Conservation (phyloP, 305 asterid species). For the Solanum hybrid region DNA sequence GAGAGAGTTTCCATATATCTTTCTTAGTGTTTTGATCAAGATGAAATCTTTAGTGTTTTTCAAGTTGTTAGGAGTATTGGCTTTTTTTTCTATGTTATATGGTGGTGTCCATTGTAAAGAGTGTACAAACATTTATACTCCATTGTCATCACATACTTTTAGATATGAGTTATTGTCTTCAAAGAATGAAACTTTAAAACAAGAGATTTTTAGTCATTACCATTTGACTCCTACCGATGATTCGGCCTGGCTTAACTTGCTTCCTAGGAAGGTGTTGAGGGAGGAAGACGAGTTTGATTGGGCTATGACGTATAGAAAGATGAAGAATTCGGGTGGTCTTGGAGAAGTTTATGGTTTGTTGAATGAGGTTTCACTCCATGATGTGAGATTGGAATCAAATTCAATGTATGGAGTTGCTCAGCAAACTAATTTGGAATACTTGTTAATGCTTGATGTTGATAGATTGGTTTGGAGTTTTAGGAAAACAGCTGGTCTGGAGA, state of each 20-base stretch:
- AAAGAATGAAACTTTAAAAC: conserved; percentile 46
- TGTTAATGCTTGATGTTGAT: conserved; percentile 70
- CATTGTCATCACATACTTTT: conserved; percentile 53
- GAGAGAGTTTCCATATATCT: neutral
- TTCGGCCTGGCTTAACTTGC: conserved; percentile 54
- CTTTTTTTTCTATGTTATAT: conserved; percentile 8
- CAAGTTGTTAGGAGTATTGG: conserved; percentile 1
- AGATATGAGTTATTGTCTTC: conserved; percentile 50
- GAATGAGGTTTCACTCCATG: conserved; percentile 44
- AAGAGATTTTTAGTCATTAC: conserved; percentile 49
- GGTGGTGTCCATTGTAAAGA: conserved; percentile 29
- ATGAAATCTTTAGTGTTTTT: conserved; percentile 25
- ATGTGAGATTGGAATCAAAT: conserved; percentile 54
- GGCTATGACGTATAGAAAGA: conserved; percentile 44
- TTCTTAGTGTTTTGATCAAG: neutral
- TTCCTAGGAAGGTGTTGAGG: conserved; percentile 60
- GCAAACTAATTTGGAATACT: conserved; percentile 69
- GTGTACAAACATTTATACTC: conserved; percentile 49
- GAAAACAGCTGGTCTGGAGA: conserved; percentile 57
- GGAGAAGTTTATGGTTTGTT: conserved; percentile 24
- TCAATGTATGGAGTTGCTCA: conserved; percentile 70
- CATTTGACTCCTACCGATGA: conserved; percentile 86
- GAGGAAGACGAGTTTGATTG: conserved; percentile 46
- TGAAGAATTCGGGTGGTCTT: conserved; percentile 29
- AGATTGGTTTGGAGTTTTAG: conserved; percentile 74